Evolutionary conservation across 2,329 filamentous ascomycete species (phyloP).

Genomic region (Triangularia setosa): DNA sequence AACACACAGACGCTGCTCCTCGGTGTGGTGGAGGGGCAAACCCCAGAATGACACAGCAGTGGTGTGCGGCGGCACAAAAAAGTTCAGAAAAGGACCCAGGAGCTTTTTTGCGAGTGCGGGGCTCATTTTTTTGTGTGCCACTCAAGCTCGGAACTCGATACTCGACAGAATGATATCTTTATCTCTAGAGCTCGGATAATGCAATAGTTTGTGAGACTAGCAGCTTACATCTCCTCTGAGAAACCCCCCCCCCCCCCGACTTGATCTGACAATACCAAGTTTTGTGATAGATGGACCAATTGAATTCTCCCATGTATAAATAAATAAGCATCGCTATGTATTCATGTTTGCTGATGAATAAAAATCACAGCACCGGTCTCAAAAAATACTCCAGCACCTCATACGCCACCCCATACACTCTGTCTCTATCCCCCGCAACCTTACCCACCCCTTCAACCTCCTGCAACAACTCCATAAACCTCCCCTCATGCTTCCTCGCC

Average conservation of each 20-base stretch:
- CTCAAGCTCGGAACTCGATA: neutral
- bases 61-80: neutral
- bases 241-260: neutral
- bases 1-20: neutral
- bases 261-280: neutral
- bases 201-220: neutral
- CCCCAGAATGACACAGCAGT: neutral
- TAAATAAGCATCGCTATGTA: neutral
- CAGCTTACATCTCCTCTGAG: too few relatives aligned
- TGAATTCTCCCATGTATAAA: neutral
- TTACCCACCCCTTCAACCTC: conserved; percentile 43
- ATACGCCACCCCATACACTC: conserved; percentile 50
- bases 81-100: neutral
- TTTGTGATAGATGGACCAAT: neutral
- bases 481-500: conserved; percentile 32
- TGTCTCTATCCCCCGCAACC: conserved; percentile 22
- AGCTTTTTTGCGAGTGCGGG: neutral
- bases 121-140: neutral
- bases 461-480: conserved; percentile 48
- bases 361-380: conserved; percentile 43
- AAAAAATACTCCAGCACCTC: conserved; percentile 52
- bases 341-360: neutral
- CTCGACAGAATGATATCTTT: neutral
- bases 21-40: neutral
- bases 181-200: neutral